These are phyloP conservation scores for Obba rivulosa DNA, from an alignment of 768 basidiomycete genomes.

Conservation along the genomic window DNA sequence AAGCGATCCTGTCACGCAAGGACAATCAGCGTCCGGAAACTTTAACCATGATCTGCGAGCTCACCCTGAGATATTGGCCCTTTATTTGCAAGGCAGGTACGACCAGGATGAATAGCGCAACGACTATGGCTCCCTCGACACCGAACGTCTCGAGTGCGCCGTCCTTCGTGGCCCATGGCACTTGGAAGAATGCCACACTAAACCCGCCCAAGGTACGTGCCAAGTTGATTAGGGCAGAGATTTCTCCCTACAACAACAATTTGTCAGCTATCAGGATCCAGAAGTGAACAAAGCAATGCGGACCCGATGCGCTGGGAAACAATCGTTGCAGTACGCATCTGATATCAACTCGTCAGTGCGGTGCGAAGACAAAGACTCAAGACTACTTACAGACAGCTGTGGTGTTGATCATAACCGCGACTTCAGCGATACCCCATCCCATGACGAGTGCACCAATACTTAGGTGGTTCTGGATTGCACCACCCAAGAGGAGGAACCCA, in stretches of 20 bases:
- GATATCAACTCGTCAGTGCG: not conserved
- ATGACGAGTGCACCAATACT: constrained; percentile 50
- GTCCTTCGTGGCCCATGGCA: constrained; percentile 55
- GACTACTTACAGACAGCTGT: constrained; percentile 51
- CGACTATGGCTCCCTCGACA: constrained; percentile 56
- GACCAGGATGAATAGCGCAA: constrained; percentile 44
- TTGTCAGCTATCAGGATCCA: not conserved
- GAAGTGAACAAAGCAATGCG: not conserved
- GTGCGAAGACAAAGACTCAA: too few relatives aligned
- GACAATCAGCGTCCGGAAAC: too few relatives aligned
- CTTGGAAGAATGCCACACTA: constrained; percentile 61
- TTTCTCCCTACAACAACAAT: constrained; percentile 52
- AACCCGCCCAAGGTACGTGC: constrained; percentile 55
- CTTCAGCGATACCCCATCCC: constrained; percentile 63
- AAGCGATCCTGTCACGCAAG: too few relatives aligned
- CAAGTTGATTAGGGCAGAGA: constrained; percentile 56
- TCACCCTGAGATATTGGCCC: constrained; percentile 42
- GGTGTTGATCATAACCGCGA: constrained; percentile 54
- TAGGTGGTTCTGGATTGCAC: constrained; percentile 46
- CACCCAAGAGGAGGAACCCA: constrained; percentile 57
- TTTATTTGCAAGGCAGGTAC: constrained; percentile 48
- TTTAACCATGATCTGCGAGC: constrained; percentile 16
- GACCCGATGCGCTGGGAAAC: constrained; percentile 41
- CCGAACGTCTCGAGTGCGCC: constrained; percentile 62
- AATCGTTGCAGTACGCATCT: constrained; percentile 47